Conservation (phyloP, 2,329 filamentous ascomycete genomes). For the Nectriaceae sp. region DNA sequence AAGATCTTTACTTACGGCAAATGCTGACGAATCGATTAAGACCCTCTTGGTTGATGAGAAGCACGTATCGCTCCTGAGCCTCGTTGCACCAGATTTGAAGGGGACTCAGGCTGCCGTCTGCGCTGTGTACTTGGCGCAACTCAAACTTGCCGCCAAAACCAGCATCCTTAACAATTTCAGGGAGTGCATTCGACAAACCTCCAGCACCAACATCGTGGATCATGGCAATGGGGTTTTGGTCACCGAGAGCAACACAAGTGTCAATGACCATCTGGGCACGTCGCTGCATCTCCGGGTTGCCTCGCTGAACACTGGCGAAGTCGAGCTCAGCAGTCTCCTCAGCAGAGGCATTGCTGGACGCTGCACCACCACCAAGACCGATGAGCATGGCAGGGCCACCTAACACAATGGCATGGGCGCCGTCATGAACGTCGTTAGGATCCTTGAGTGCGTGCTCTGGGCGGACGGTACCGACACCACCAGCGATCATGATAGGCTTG, state of each 20-base stretch:
- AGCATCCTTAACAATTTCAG: constrained; percentile 89
- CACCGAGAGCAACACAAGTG: constrained; percentile 81
- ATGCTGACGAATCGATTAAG: constrained; percentile 75
- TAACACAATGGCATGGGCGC: constrained; percentile 89
- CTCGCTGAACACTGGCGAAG: constrained; percentile 95
- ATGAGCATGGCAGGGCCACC: constrained; percentile 98
- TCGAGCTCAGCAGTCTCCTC: constrained; percentile 91
- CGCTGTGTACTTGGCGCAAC: constrained; percentile 88
- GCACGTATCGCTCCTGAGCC: constrained; percentile 92
- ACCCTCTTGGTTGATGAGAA: constrained; percentile 79
- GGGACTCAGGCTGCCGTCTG: constrained; percentile 89
- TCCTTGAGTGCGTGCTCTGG: constrained; percentile 90
- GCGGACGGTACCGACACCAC: constrained; percentile 88
- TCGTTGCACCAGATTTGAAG: constrained; percentile 98
- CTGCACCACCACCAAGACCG: constrained; percentile 91
- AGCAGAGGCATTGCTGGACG: constrained; percentile 85
- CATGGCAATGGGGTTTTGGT: constrained; percentile 87
- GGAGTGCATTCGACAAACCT: constrained; percentile 73
- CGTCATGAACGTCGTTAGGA: constrained; percentile 74
- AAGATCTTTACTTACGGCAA: constrained; percentile 46
- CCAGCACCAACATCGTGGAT: constrained; percentile 98
- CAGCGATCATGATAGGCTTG: constrained; percentile 98
- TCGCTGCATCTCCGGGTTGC: constrained; percentile 94
- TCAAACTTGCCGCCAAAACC: constrained; percentile 91
- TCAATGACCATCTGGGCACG: constrained; percentile 98